Base-by-base conservation (phyloP, 2,329 filamentous ascomycete species). In the Ramularia endophylla region DNA sequence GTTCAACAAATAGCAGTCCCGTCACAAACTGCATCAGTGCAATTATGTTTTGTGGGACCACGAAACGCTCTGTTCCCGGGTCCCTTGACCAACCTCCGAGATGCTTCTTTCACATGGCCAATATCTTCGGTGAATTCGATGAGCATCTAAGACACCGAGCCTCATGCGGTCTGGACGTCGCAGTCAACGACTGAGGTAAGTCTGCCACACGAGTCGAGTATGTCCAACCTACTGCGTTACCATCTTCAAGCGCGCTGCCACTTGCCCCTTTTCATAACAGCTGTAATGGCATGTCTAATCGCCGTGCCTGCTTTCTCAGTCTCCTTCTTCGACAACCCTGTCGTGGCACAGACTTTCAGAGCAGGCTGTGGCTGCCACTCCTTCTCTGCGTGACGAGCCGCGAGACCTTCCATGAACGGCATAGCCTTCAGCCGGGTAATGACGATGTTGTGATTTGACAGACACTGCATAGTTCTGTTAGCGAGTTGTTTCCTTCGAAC, bases 231-330 rank as follows among this genome's bases (percentile, higher is more conserved):
- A n/a, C n/a, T n/a, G n/a, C n/a, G n/a, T n/a, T n/a, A n/a, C n/a
- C n/a, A n/a, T n/a, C n/a, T n/a, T n/a, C n/a, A n/a, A n/a, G n/a
- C 27, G 13, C 27, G 27, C 13, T 28, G 52, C 54, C 54, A 61
- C 47, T 60, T 62, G 47, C 48, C 56, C 39, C 60, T 51, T 53
- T 72, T 75, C 74, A 97, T 80, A 46, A 97, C 80, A 69, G 95
- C 95, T 40, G 88, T 94, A 52, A 97, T 86, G 12, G 90, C 90
- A 66, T 95, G 88, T 45, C 90, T 76, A 53, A 97, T 89, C 5
- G 77, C 81, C 5, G 82, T 80, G n/a, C 89, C 92, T 1, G 92
- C 87, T 71, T 94, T 94, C 69, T 97, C 92, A 41, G 88, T 84
- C 63, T 98, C 92, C 70, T 94, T 95, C 71, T 85, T 94, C 16